These are phyloP conservation scores for Coemansia pectinata DNA, from an alignment of 192 early-diverging fungal species.

Conservation along the genomic window DNA sequence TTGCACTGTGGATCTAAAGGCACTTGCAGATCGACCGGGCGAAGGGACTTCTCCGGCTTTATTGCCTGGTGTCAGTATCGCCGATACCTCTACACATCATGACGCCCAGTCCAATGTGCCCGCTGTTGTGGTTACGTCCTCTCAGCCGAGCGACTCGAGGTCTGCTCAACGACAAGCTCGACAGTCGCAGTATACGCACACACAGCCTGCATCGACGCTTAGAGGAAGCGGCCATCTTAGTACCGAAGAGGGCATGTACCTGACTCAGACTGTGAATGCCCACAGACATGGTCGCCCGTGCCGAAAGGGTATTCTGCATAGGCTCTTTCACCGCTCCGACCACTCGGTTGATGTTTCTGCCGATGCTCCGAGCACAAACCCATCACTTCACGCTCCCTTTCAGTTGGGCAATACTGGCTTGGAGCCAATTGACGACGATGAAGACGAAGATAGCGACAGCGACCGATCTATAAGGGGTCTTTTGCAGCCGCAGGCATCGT, in stretches of 20 bases:
- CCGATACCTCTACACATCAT: background rate
- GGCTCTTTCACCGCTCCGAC: background rate
- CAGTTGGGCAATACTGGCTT: background rate
- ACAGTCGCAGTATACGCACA: background rate
- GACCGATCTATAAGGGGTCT: background rate
- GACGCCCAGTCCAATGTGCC: background rate
- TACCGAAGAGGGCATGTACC: background rate
- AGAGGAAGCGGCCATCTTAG: background rate
- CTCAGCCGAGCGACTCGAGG: background rate
- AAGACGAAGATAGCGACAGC: background rate
- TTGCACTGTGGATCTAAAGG: conserved; percentile 11
- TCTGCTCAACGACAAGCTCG: background rate
- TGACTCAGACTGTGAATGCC: background rate
- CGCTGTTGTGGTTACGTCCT: background rate
- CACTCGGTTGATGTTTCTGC: background rate
- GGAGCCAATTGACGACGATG: background rate
- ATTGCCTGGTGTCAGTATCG: background rate
- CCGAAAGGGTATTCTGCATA: background rate
- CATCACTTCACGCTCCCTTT: background rate
- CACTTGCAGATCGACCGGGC: background rate
- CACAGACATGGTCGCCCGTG: background rate
- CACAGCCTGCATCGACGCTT: background rate
- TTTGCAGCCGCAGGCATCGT: background rate
- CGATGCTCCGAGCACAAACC: background rate
- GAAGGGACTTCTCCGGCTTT: background rate